phyloP scores from a whole-genome alignment of 2,329 filamentous ascomycete genomes.

The Cordyceps sp. region DNA sequence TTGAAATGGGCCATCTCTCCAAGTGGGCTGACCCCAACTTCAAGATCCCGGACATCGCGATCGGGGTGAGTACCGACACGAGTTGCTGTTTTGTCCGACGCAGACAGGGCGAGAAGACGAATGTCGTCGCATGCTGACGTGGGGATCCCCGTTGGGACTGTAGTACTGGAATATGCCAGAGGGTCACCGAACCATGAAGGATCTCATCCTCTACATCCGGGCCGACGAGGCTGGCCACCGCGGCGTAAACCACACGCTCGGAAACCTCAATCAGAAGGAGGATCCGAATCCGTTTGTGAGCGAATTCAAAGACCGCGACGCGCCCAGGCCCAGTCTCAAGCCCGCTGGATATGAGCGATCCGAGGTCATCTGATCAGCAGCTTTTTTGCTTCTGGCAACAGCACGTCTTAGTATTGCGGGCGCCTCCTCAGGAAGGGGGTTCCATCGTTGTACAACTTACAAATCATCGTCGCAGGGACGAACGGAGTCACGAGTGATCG shows the following conservation, averaged over 20 bases:
- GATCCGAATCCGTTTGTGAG: constrained; percentile 90
- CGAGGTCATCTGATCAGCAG: constrained; percentile 52
- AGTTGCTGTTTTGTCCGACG: neutral
- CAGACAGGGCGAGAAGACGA: no score
- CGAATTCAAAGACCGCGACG: constrained; percentile 54
- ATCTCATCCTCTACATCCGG: constrained; percentile 75
- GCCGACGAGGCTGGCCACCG: constrained; percentile 82
- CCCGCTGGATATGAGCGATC: constrained; percentile 66
- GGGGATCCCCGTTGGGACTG: neutral
- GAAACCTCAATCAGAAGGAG: constrained; percentile 67
- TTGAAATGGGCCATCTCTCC: constrained; percentile 71
- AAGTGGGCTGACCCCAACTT: constrained; percentile 59
- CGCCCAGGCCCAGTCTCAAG: constrained; percentile 49
- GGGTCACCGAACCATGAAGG: constrained; percentile 63
- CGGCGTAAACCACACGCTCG: constrained; percentile 89
- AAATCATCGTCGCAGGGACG: no score
- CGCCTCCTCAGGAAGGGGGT: no score
- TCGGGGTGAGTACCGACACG: constrained; percentile 27
- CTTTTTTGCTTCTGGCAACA: no score
- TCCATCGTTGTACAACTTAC: no score
- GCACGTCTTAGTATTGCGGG: no score
- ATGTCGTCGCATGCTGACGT: no score
- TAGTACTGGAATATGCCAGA: constrained; percentile 90
- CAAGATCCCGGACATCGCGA: constrained; percentile 69
- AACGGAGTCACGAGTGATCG: no score